Percentiles rank a stretch among this genome's conserved stretches.
Evolutionary conservation across 2,329 filamentous ascomycete genomes (phyloP).

Genomic region (Alternaria metachromatica): DNA sequence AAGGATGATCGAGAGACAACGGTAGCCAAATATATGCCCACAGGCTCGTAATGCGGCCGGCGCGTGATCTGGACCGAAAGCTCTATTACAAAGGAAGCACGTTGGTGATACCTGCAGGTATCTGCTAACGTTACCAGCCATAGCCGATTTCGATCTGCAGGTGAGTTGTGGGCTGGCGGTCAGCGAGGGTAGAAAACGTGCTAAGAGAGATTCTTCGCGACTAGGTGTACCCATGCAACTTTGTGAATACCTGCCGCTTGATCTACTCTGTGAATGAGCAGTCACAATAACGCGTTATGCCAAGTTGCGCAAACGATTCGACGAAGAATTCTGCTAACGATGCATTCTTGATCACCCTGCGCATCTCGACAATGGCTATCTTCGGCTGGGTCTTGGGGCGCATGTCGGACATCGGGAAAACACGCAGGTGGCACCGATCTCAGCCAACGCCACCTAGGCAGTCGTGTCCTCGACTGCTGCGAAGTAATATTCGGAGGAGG

Average conservation of each 20-base stretch:
- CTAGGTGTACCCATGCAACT: not conserved
- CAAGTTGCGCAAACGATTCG: not conserved
- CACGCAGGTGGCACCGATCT: not conserved
- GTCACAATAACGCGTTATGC: not conserved
- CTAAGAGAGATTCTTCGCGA: not conserved
- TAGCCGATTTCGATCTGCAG: not conserved
- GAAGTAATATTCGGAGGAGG: not conserved
- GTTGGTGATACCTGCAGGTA: not conserved
- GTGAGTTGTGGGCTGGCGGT: not conserved
- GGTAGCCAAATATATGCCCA: conserved; percentile 3
- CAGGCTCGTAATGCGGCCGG: not conserved
- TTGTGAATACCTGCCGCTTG: not conserved
- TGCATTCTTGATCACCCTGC: not conserved
- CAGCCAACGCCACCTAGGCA: not conserved
- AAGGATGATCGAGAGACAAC: conserved; percentile 1
- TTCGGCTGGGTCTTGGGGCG: not conserved
- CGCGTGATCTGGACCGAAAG: not conserved
- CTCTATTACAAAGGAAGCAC: conserved; percentile 1
- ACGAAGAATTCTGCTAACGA: not conserved
- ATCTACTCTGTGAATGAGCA: not conserved
- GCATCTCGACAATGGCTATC: not conserved
- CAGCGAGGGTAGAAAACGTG: not conserved
- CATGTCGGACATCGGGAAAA: not conserved
- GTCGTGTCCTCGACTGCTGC: not conserved
- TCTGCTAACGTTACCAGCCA: not conserved